These are phyloP conservation scores for Geotrichum ghanense DNA, from an alignment of 805 yeast species.

Conservation along the genomic window DNA sequence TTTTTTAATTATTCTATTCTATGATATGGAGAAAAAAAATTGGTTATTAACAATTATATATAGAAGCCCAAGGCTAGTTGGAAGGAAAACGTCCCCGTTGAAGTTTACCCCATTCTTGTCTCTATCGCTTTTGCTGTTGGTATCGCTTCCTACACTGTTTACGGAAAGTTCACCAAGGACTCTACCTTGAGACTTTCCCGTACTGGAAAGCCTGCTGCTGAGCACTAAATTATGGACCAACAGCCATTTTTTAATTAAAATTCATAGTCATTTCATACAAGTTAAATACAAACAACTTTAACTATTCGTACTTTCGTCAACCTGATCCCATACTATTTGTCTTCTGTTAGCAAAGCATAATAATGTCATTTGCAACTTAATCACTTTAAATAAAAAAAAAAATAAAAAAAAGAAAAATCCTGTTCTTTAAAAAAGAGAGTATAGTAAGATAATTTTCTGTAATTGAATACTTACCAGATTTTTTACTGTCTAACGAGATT, in stretches of 20 bases:
- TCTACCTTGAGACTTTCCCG: not conserved
- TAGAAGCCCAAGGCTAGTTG: not conserved
- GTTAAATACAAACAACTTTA: too few species aligned
- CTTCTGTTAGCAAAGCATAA: too few species aligned
- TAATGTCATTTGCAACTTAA: too few species aligned
- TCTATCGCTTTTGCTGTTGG: conserved; percentile 19
- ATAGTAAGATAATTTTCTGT: too few species aligned
- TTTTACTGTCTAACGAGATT: conserved; percentile 8
- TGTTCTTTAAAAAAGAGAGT: too few species aligned
- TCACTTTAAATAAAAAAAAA: too few species aligned
- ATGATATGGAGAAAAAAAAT: too few species aligned
- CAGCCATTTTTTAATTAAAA: not conserved
- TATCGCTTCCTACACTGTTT: conserved; percentile 15
- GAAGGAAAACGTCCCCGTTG: not conserved
- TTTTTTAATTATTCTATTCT: too few species aligned
- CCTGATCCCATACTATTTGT: conserved; percentile 1
- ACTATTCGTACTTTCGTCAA: not conserved
- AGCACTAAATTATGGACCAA: not conserved
- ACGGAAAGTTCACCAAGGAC: conserved; percentile 12
- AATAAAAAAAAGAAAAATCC: too few species aligned
- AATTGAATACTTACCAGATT: conserved; percentile 13
- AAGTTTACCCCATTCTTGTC: conserved; percentile 9
- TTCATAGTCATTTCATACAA: not conserved
- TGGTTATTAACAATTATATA: too few species aligned
- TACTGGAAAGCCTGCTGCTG: not conserved